phyloP scores from a whole-genome alignment of 305 asterid species.

The Fraxinus dipetala region DNA sequence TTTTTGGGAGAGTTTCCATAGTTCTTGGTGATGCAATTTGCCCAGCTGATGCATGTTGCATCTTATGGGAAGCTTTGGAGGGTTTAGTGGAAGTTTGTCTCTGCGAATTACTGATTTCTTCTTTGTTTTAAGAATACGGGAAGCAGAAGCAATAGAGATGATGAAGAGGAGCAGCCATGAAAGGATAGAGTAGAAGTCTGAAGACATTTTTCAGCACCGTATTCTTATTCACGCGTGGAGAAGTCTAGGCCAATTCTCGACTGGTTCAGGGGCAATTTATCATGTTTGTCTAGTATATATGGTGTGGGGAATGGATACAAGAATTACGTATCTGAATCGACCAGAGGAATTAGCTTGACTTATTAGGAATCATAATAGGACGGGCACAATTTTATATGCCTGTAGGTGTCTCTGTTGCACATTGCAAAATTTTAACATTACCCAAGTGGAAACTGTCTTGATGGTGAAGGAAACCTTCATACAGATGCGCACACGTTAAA shows the following conservation, averaged over 20 bases:
- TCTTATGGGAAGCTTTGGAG: slow-evolving; percentile 27
- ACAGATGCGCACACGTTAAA: not conserved
- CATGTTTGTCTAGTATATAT: not conserved
- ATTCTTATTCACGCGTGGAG: not conserved
- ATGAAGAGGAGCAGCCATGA: not conserved
- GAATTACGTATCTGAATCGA: not conserved
- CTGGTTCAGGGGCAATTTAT: not conserved
- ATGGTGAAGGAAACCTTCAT: not conserved
- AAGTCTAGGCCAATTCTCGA: not conserved
- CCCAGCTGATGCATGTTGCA: slow-evolving; percentile 22
- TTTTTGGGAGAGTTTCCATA: slow-evolving; percentile 1
- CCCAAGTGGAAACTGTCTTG: not conserved
- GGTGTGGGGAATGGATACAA: not conserved
- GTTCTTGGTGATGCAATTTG: slow-evolving; percentile 19
- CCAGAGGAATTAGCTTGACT: not conserved
- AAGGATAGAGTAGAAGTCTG: not conserved
- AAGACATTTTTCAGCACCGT: not conserved
- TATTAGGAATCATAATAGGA: not conserved
- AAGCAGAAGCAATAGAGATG: not conserved
- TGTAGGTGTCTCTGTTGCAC: not conserved
- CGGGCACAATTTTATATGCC: not conserved
- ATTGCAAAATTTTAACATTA: not conserved
- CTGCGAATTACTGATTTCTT: not conserved
- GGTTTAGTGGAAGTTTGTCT: slow-evolving; percentile 14
- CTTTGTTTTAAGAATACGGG: slow-evolving; percentile 2